Conservation (phyloP, 2,329 filamentous ascomycete genomes). For the Botrytis galanthina region DNA sequence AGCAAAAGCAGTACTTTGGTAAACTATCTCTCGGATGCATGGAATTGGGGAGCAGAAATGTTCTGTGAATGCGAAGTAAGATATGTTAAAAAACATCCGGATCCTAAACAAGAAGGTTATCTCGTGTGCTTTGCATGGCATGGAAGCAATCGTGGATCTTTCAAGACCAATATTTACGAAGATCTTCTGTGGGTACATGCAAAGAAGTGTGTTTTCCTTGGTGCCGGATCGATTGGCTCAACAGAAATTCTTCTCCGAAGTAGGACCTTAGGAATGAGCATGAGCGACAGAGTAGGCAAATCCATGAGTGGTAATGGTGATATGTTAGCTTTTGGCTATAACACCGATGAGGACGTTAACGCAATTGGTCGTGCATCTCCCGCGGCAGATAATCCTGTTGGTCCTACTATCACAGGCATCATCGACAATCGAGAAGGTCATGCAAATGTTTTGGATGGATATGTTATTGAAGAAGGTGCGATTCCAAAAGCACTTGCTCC, state of each 20-base stretch:
- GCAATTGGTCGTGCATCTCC: conserved; percentile 53
- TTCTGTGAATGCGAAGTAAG: conserved; percentile 68
- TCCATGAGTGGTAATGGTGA: conserved; percentile 67
- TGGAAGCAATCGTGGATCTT: conserved; percentile 54
- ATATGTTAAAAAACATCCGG: conserved; percentile 54
- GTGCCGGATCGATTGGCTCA: conserved; percentile 62
- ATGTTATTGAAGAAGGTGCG: conserved; percentile 62
- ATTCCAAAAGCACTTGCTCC: conserved; percentile 56
- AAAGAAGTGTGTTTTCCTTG: conserved; percentile 63
- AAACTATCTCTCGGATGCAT: conserved; percentile 67
- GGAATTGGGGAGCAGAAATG: conserved; percentile 70
- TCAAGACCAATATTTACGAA: conserved; percentile 52
- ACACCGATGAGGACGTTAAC: conserved; percentile 56
- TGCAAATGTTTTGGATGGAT: conserved; percentile 57
- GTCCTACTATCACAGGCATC: conserved; percentile 61
- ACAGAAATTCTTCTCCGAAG: conserved; percentile 65
- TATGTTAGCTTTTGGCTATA: conserved; percentile 63
- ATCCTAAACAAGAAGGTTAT: conserved; percentile 51
- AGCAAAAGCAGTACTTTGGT: conserved; percentile 65
- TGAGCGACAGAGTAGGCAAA: conserved; percentile 57
- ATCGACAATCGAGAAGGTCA: conserved; percentile 57
- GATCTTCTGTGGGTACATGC: conserved; percentile 68
- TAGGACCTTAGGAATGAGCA: conserved; percentile 54
- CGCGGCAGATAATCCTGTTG: conserved; percentile 51
- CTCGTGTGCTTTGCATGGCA: conserved; percentile 65